phyloP scores from a whole-genome alignment of 164 flowering plant genomes.

The Nymphaea colorata region DNA sequence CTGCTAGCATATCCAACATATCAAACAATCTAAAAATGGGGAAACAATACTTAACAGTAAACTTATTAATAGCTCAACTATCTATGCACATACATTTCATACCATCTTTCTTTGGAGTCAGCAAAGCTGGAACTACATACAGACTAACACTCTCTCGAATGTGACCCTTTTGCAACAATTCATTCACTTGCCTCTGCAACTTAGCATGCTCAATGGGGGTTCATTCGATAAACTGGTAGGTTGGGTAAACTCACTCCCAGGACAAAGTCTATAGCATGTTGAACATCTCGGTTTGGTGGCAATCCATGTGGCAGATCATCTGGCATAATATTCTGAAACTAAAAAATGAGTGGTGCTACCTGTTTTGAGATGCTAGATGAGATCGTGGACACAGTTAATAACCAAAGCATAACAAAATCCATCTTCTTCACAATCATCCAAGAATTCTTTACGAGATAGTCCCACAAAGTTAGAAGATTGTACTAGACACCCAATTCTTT shows the following conservation, averaged over 20 bases:
- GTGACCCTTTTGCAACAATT: neutral
- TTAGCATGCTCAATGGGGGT: neutral
- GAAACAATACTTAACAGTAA: constrained; percentile 1
- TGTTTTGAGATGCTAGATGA: no score
- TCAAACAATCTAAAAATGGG: neutral
- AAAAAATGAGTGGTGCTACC: no score
- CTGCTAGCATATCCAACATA: neutral
- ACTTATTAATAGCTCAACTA: neutral
- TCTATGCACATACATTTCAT: neutral
- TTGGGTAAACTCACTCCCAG: neutral
- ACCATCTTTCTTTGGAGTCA: neutral
- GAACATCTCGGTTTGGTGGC: neutral
- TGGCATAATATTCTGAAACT: no score
- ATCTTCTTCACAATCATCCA: no score
- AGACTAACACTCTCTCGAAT: neutral
- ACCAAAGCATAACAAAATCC: no score
- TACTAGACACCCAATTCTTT: no score
- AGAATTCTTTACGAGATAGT: no score
- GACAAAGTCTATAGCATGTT: neutral
- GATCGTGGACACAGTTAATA: no score
- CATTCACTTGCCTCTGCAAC: neutral
- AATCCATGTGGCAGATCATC: no score
- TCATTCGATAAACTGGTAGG: neutral
- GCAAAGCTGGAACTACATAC: neutral
- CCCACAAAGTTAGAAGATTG: no score